Conservation (phyloP, 108 stramenopile genomes). For the Epipyxis sp. region DNA sequence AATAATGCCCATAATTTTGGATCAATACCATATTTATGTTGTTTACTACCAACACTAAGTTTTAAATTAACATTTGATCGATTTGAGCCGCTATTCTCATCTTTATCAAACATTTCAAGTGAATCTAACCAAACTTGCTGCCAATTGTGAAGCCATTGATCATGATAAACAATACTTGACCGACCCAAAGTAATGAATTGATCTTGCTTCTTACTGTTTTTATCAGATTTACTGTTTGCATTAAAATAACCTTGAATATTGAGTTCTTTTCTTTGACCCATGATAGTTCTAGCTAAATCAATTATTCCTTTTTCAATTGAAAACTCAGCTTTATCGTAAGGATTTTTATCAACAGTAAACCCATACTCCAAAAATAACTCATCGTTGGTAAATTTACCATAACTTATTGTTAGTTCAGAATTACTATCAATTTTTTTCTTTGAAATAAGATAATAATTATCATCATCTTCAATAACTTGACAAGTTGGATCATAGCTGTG, state of each 20-base stretch:
- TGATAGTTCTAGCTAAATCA: background rate
- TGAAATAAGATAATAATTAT: background rate
- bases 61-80: too few relatives aligned
- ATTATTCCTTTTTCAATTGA: background rate
- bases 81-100: too few relatives aligned
- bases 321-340: background rate
- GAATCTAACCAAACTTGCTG: background rate
- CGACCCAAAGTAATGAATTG: too few relatives aligned
- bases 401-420: background rate
- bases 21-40: background rate
- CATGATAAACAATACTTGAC: too few relatives aligned
- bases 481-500: background rate
- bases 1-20: background rate
- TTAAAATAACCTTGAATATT: too few relatives aligned
- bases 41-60: background rate
- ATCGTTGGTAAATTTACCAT: background rate
- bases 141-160: background rate
- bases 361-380: background rate
- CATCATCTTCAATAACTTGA: background rate
- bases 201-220: too few relatives aligned
- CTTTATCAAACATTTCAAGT: too few relatives aligned
- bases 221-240: too few relatives aligned
- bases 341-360: background rate
- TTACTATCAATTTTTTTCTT: background rate
- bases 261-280: too few relatives aligned